phyloP scores from a whole-genome alignment of 78 protist genomes.

The Protostelium mycophagum region DNA sequence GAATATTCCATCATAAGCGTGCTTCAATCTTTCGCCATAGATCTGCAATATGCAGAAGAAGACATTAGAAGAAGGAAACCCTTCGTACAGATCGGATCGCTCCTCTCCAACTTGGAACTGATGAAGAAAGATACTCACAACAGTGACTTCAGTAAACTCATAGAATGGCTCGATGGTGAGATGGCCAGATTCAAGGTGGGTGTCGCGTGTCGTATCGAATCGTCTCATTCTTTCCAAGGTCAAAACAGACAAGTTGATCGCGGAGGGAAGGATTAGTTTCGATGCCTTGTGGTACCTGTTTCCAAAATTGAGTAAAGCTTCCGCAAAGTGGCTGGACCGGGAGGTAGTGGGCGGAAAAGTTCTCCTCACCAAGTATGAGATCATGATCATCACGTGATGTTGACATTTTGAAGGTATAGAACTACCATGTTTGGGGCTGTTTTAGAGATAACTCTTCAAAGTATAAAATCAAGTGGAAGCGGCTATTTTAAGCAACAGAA shows the following conservation, averaged over 20 bases:
- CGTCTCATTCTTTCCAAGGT: not conserved
- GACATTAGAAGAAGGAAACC: not conserved
- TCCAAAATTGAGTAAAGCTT: not conserved
- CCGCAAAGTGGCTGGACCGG: not conserved
- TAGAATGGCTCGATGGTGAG: not conserved
- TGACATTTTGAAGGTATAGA: not conserved
- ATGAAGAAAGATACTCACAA: not conserved
- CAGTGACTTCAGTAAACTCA: not conserved
- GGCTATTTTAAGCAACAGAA: not conserved
- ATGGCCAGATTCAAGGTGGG: not conserved
- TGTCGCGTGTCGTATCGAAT: not conserved
- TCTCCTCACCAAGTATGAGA: not conserved
- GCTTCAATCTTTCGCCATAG: not conserved
- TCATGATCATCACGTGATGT: not conserved
- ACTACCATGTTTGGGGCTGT: not conserved
- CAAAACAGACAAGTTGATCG: not conserved
- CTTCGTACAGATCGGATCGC: not conserved
- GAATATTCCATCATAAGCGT: not conserved
- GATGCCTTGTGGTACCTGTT: constrained; percentile 7
- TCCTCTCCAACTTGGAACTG: not conserved
- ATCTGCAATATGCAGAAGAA: not conserved
- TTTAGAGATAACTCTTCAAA: not conserved
- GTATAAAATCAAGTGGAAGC: not conserved
- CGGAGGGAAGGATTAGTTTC: constrained; percentile 3
- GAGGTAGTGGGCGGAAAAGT: not conserved